A percentile compares a stretch with the other conserved stretches of the same genome.
phyloP scores from a whole-genome alignment of 2,329 filamentous ascomycete species.

The Fusarium devonianum region DNA sequence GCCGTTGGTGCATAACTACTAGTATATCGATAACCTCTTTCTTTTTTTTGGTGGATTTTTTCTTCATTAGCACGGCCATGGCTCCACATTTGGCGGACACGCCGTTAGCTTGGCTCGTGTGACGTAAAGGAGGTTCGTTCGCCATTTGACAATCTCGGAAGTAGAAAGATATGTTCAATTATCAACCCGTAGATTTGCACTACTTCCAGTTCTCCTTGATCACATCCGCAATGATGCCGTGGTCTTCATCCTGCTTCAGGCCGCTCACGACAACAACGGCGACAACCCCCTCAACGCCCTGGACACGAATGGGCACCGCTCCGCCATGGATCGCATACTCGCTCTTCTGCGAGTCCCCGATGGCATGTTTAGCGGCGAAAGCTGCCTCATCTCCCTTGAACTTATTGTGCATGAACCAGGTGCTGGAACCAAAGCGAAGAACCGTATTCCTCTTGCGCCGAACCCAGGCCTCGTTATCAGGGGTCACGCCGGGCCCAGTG shows the following conservation, averaged over 20 bases:
- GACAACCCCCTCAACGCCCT: slow-evolving; percentile 77
- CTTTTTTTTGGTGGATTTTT: too few species aligned
- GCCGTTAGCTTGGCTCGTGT: not conserved
- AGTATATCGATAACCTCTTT: not conserved
- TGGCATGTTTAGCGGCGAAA: slow-evolving; percentile 70
- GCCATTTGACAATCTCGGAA: too few species aligned
- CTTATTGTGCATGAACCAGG: slow-evolving; percentile 76
- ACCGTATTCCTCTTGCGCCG: slow-evolving; percentile 75
- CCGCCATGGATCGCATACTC: slow-evolving; percentile 82
- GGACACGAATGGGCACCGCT: slow-evolving; percentile 74
- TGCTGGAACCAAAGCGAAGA: slow-evolving; percentile 72
- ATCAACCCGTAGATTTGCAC: not conserved
- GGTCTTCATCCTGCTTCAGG: slow-evolving; percentile 78
- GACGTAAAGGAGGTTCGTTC: slow-evolving; percentile 3
- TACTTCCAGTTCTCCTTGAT: slow-evolving; percentile 60
- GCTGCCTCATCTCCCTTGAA: slow-evolving; percentile 67
- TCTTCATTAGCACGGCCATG: not conserved
- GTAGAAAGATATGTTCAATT: too few species aligned
- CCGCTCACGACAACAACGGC: slow-evolving; percentile 79
- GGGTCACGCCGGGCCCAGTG: slow-evolving; percentile 70
- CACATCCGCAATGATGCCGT: slow-evolving; percentile 76
- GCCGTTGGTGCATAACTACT: slow-evolving; percentile 28
- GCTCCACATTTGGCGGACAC: slow-evolving; percentile 8
- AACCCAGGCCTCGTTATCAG: slow-evolving; percentile 77
- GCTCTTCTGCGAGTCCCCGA: slow-evolving; percentile 62